Conservation (phyloP, 2,329 filamentous ascomycete genomes). For the Cyphellophora europaea region DNA sequence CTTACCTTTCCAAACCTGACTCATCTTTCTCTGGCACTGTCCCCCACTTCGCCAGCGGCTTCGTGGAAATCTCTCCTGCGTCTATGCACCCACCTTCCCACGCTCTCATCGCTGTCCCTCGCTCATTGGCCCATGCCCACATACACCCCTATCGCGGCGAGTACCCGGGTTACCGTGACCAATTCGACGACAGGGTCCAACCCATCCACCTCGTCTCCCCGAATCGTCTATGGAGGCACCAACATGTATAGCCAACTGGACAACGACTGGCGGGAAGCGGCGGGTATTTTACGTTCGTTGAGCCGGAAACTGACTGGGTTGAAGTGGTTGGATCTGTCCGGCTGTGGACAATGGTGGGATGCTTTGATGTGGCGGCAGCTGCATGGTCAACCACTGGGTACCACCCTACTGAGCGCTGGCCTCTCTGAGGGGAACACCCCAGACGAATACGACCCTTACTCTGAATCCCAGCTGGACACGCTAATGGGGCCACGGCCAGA, state of each 20-base stretch:
- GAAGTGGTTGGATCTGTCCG: slow-evolving; percentile 53
- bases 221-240: slow-evolving; percentile 39
- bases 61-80: slow-evolving; percentile 48
- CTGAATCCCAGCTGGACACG: slow-evolving; percentile 5
- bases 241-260: slow-evolving; percentile 45
- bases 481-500: slow-evolving; percentile 25
- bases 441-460: not conserved
- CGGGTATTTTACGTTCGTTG: slow-evolving; percentile 46
- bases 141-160: slow-evolving; percentile 43
- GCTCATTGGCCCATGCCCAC: slow-evolving; percentile 54
- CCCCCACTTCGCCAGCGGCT: slow-evolving; percentile 26
- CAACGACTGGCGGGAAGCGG: slow-evolving; percentile 47
- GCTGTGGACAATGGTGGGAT: slow-evolving; percentile 46
- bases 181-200: no score
- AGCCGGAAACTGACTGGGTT: slow-evolving; percentile 48
- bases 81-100: slow-evolving; percentile 44
- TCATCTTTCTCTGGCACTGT: slow-evolving; percentile 49
- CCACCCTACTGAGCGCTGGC: slow-evolving; percentile 20
- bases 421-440: not conserved
- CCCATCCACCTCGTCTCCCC: slow-evolving; percentile 6
- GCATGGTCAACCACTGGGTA: slow-evolving; percentile 14
- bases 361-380: slow-evolving; percentile 36
- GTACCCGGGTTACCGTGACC: slow-evolving; percentile 9
- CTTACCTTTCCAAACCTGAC: slow-evolving; percentile 41
- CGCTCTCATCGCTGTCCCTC: slow-evolving; percentile 52